Base-by-base conservation (phyloP, 352 stramenopile genomes). In the Phytophthora sojae region DNA sequence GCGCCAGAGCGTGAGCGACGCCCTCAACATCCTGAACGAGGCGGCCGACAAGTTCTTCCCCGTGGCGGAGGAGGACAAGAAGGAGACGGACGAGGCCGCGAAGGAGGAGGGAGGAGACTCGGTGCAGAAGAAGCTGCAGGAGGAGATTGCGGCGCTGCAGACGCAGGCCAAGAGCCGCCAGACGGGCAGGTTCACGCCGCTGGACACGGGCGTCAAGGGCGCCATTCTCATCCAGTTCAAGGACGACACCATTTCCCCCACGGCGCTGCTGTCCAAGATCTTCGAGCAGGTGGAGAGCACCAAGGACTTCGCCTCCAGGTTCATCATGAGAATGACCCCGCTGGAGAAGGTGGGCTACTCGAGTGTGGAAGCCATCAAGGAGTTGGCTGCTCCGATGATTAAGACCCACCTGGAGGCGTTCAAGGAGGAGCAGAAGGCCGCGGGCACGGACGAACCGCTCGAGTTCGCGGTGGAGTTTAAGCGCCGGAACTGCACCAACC, bases 11-110 rank as follows among this genome's bases (percentile, higher is more conserved):
- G 84, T 93, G 39, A 75, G 79, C 12, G 85, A 94, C 51, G 83
- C 85, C 37, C 79, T 94, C 17, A 93, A 93, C 61, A 72, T 94
- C 35, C 63, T 94, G 15, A 94, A 93, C 65, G 87, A 93, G 19
- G 78, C 80, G n/a, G 86, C 82, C 1, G 84, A 94, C 59, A 82
- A 83, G 50, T 80, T 79, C 52, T 94, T 87, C 55, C 82, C 83
- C 1, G 25, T 63, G 42, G 49, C 26, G 45, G 54, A 78, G n/a
- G 70, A 71, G n/a, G 58, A 23, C 12, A 69, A 70, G 0, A 50
- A 61, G 42, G 51, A 63, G 0, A 39, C 71, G 6, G 80, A 80
- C 21, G 62, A 81, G 0, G 52, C 55, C 0, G 61, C 56, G 19
- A 51, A 55, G 0, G 69, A 75, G 3, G 62, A 81, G 4, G 51